Evolutionary conservation across 495 filamentous ascomycete species (phyloP), one percentile per base, ranked within the genome.

Genomic region (Penicillium canescens): DNA sequence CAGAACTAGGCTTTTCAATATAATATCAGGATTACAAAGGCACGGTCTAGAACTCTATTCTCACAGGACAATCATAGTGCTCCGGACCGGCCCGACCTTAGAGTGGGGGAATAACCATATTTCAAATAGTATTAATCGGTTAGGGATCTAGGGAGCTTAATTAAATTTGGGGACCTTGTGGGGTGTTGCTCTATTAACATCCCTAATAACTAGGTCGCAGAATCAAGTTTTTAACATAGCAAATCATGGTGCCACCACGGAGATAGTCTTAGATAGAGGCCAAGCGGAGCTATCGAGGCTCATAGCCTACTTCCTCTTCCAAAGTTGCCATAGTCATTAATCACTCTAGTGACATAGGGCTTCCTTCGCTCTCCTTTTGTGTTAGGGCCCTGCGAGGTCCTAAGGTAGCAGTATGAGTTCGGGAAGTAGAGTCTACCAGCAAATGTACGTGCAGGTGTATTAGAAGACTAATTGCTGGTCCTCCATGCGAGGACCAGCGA

Each of bases 21-120:
- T 56, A 51, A 56, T 42, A 9, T 56, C 41, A 47, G 47, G 41
- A 46, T 33, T 46, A 51, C 54, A 16, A 51, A 52, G 54, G 33
- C 46, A 50, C 46, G 38, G 45, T 45, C 39, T 10, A 23, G 18
- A 41, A 41, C 38, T 41, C 38, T 6, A 23, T 41, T 41, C 38
- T 41, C 38, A 41, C 38, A 41, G 38, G 38, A 41, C 38, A 41
- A 41, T 24, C 5, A 24, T 41, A 23, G 38, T 41, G 38, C 38
- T 8, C 38, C 18, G 38, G 38, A 41, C 38, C 46, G 52, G 43
- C 45, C 45, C 24, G 37, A 49, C 35, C 37, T 48, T 13, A 21
- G 21, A 39, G 41, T 55, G 23, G 52, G 35, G 52, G 35, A 52
- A 21, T 18, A 41, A 41, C 18, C 38, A 12, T 41, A 20, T 21